Conservation (phyloP, 495 filamentous ascomycete species). For the Talaromyces nanjingensis region DNA sequence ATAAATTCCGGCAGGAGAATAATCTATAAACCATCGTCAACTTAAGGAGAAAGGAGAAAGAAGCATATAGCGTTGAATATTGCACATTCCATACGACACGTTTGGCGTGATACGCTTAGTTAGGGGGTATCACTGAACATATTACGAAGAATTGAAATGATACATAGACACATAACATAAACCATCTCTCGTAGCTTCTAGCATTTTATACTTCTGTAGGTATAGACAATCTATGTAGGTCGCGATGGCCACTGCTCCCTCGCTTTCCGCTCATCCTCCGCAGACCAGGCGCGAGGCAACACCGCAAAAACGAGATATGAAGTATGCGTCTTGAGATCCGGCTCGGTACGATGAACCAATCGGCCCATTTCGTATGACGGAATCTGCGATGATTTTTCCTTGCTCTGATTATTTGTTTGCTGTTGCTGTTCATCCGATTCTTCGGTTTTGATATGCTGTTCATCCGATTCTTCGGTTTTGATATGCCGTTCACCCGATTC, state of each 20-base stretch:
- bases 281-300: constrained; percentile 76
- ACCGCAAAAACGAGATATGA: constrained; percentile 92
- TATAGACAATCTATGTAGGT: constrained; percentile 9
- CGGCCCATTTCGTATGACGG: constrained; percentile 56
- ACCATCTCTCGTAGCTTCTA: not conserved
- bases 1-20: constrained; percentile 93
- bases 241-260: constrained; percentile 52
- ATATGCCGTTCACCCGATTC: constrained; percentile 10
- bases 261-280: constrained; percentile 70
- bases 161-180: not conserved
- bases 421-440: constrained; percentile 13
- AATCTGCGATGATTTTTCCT: not conserved
- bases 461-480: not conserved
- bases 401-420: not conserved
- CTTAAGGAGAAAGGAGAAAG: not conserved
- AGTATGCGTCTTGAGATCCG: constrained; percentile 90
- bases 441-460: not conserved
- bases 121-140: not conserved
- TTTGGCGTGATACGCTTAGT: not conserved
- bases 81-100: not conserved
- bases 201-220: constrained; percentile 9
- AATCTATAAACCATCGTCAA: constrained; percentile 27
- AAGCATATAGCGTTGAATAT: constrained; percentile 11
- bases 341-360: constrained; percentile 70
- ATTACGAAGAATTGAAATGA: not conserved